Conservation (phyloP, 345 rosid species). For the Syzygium grande region DNA sequence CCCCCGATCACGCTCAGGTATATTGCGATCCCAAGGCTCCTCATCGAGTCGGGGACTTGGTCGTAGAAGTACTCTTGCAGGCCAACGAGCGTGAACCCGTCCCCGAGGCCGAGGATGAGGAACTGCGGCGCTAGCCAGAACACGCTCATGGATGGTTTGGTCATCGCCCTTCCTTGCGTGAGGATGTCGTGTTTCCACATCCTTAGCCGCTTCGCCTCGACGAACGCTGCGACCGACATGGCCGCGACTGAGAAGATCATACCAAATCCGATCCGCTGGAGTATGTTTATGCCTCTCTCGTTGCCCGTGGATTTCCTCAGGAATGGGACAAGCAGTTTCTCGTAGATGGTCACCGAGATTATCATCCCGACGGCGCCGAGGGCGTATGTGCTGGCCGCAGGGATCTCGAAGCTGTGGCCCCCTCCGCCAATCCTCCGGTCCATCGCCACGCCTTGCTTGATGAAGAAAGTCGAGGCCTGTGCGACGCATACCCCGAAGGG, state of each 20-base stretch:
- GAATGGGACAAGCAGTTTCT: slow-evolving; percentile 32
- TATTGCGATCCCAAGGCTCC: slow-evolving; percentile 52
- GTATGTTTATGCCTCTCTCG: slow-evolving; percentile 43
- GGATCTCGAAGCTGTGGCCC: slow-evolving; percentile 20
- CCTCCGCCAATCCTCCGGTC: slow-evolving; percentile 23
- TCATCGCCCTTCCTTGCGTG: neutral
- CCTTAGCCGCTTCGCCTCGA: slow-evolving; percentile 34
- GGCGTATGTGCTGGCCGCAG: slow-evolving; percentile 30
- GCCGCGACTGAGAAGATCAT: slow-evolving; percentile 23
- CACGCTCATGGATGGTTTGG: slow-evolving; percentile 14
- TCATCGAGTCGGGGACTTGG: slow-evolving; percentile 64
- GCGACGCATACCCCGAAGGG: slow-evolving; percentile 6
- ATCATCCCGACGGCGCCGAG: slow-evolving; percentile 32
- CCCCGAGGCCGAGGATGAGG: slow-evolving; percentile 36
- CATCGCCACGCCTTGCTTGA: slow-evolving; percentile 30
- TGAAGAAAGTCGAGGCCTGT: slow-evolving; percentile 18
- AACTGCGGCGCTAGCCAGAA: slow-evolving; percentile 48
- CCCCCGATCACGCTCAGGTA: slow-evolving; percentile 49
- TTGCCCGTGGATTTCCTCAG: slow-evolving; percentile 22
- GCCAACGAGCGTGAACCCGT: slow-evolving; percentile 47
- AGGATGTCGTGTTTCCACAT: neutral
- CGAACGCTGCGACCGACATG: slow-evolving; percentile 35
- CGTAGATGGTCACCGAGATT: slow-evolving; percentile 30
- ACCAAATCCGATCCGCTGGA: slow-evolving; percentile 43
- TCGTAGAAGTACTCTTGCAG: slow-evolving; percentile 67